Conservation (phyloP, 2,329 filamentous ascomycete genomes). For the Colletotrichum sp. region DNA sequence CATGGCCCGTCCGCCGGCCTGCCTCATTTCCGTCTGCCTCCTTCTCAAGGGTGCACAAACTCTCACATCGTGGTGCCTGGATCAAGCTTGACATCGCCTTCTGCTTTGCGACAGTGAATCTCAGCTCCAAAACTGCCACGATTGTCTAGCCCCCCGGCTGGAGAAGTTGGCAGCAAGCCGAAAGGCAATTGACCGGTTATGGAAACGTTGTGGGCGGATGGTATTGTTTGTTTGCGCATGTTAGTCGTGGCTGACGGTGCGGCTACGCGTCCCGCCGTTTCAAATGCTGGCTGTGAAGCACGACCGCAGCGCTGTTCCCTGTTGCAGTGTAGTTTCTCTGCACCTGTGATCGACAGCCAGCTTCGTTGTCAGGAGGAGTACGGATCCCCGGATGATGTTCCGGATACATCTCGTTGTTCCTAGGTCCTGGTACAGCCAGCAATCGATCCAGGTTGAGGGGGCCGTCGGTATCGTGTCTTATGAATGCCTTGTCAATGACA, state of each 20-base stretch:
- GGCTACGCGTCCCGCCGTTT: conserved; percentile 4
- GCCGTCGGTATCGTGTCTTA: neutral
- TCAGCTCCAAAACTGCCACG: neutral
- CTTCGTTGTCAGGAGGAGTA: neutral
- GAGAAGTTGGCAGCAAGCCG: neutral
- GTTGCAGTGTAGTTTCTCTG: neutral
- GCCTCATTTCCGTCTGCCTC: neutral
- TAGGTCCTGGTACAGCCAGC: neutral
- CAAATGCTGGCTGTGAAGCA: conserved; percentile 2
- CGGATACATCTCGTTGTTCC: neutral
- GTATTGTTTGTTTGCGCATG: neutral
- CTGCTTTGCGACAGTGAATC: neutral
- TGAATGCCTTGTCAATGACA: neutral
- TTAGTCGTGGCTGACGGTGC: neutral
- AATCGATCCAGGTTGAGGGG: neutral
- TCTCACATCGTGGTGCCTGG: neutral
- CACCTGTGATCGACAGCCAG: neutral
- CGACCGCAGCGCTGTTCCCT: neutral
- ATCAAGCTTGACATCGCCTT: neutral
- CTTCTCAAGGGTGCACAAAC: neutral
- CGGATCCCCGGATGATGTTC: neutral
- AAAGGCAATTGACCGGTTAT: neutral
- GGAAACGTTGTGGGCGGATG: neutral
- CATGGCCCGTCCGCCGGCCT: neutral
- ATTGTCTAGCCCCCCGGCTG: neutral